A percentile compares a stretch with the other conserved stretches of the same genome.
Conservation (phyloP, 768 basidiomycete genomes). For the Sporobolomyces roseus region DNA sequence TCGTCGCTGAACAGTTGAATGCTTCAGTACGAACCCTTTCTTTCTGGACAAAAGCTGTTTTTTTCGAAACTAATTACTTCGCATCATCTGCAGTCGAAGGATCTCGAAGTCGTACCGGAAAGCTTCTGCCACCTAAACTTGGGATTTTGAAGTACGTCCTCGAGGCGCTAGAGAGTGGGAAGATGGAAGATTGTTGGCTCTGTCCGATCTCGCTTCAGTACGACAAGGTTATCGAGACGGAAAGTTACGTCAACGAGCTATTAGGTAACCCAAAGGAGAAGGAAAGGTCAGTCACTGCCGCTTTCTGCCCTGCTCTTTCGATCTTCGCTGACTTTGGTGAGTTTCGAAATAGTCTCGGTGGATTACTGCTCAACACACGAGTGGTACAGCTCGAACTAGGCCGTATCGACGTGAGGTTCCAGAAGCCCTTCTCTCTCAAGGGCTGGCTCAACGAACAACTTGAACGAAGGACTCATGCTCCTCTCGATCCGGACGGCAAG, state of each 20-base stretch:
- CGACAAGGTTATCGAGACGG: slow-evolving; percentile 43
- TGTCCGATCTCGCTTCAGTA: slow-evolving; percentile 41
- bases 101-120: slow-evolving; percentile 40
- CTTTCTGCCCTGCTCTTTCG: neutral
- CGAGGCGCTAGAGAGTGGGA: slow-evolving; percentile 29
- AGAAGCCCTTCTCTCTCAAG: slow-evolving; percentile 42
- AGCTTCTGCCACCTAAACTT: slow-evolving; percentile 43
- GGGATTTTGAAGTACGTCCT: slow-evolving; percentile 40
- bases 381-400: slow-evolving; percentile 42
- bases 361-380: slow-evolving; percentile 25
- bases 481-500: neutral
- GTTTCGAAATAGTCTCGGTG: slow-evolving; percentile 6
- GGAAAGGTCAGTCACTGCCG: slow-evolving; percentile 25
- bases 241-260: slow-evolving; percentile 40
- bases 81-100: slow-evolving; percentile 34
- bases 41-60: no score
- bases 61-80: neutral
- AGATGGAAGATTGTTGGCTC: slow-evolving; percentile 23
- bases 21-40: slow-evolving; percentile 37
- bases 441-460: slow-evolving; percentile 37
- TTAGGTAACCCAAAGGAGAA: slow-evolving; percentile 43
- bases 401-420: slow-evolving; percentile 44
- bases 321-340: neutral
- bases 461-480: slow-evolving; percentile 17
- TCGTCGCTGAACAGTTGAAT: slow-evolving; percentile 29